Base-by-base conservation (phyloP, 257 asterid species). In the Capsicum rhomboideum region DNA sequence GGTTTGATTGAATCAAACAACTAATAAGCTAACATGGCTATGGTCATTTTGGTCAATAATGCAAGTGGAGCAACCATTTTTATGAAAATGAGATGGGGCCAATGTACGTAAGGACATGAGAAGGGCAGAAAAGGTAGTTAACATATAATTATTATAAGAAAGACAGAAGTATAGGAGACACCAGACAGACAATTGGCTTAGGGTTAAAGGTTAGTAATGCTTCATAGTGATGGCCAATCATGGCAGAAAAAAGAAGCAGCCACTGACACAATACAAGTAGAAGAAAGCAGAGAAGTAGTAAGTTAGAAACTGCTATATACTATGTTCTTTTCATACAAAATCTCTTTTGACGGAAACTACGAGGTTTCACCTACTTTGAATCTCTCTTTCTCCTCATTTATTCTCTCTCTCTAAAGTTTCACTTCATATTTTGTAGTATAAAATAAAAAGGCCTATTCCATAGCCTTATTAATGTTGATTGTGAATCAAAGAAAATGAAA, bases 341-440 rank as follows among this genome's bases (percentile, higher is more conserved):
- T 59, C 75, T 86, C 87, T 85, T 82, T 86, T 82, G 92, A 85
- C 92, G 91, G 91, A 93, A 74, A 88, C 79, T 82, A 88, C 93
- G 93, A 93, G 90, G 92, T 89, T 91, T 68, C 77, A 79, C 82
- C 84, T 37, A 80, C 87, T 84, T 91, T 90, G 85, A 79, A 80
- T 82, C 83, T 75, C 87, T 85, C 80, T 75, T 87, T 85, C 74
- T 29, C 53, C 11, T 67, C 58, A 67, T 82, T 29, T 78, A 13
- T 81, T 42, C n/a, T 52, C 4, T n/a, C 83, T 18, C 34, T 12
- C 14, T 80, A 54, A 79, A 10, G 31, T 78, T 28, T 82, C 34
- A n/a, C 58, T 68, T 21, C 44, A 1, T 53, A 37, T 66, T 23
- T 67, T 23, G 21, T n/a, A 28, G 21, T 29, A 28, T n/a, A 20